These are phyloP conservation scores for Dactylellina sp. DNA, from an alignment of 2,329 filamentous ascomycete species.

Conservation along the genomic window DNA sequence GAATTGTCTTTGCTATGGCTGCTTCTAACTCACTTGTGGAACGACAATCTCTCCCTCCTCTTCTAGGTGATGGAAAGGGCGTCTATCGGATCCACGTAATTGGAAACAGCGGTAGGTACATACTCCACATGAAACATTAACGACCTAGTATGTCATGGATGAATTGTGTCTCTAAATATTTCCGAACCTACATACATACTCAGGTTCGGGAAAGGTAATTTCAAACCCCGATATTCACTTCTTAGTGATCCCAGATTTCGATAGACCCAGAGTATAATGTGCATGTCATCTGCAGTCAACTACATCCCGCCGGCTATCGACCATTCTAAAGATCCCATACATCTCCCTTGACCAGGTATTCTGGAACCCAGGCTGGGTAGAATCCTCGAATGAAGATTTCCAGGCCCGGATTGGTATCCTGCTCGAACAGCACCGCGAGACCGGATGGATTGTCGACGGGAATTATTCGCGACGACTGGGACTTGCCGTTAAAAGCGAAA, in stretches of 20 bases:
- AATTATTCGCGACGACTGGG: conserved; percentile 42
- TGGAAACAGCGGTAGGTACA: conserved; percentile 44
- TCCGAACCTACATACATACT: neutral
- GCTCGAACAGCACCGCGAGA: conserved; percentile 20
- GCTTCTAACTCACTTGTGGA: neutral
- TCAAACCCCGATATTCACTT: neutral
- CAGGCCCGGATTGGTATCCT: conserved; percentile 28
- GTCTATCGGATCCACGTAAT: conserved; percentile 51
- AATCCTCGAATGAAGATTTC: conserved; percentile 35
- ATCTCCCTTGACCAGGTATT: conserved; percentile 43
- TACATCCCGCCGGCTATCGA: conserved; percentile 22
- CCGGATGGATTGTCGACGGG: conserved; percentile 46
- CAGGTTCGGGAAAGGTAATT: conserved; percentile 45
- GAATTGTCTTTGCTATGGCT: neutral
- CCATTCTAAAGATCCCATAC: conserved; percentile 31
- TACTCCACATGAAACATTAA: neutral
- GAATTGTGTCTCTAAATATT: neutral
- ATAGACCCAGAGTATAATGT: neutral
- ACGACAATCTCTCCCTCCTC: conserved; percentile 4
- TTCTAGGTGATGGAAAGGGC: conserved; percentile 35
- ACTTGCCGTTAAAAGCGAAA: conserved; percentile 5
- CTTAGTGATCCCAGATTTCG: neutral
- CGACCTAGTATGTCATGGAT: neutral
- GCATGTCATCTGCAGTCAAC: conserved; percentile 28
- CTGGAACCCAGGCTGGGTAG: conserved; percentile 35